Conservation (phyloP, 1,284 basidiomycete genomes). For the Heterobasidion occidentale region DNA sequence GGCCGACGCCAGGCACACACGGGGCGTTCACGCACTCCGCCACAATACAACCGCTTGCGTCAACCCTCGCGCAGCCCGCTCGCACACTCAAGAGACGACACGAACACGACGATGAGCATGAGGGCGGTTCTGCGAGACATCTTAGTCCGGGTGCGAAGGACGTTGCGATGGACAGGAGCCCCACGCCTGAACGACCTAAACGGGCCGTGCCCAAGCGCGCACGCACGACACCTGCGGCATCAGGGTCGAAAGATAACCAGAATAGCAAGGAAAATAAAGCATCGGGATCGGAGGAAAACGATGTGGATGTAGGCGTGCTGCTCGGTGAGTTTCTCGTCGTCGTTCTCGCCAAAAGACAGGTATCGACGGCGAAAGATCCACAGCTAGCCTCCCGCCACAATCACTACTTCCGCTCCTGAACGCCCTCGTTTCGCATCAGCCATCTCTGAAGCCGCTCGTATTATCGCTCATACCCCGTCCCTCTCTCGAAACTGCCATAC, state of each 20-base stretch:
- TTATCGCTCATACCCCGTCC: slow-evolving; percentile 73
- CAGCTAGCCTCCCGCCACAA: slow-evolving; percentile 69
- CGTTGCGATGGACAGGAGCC: slow-evolving; percentile 73
- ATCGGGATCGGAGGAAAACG: slow-evolving; percentile 30
- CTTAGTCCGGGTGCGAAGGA: slow-evolving; percentile 31
- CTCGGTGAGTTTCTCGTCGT: slow-evolving; percentile 43
- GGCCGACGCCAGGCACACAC: slow-evolving; percentile 24
- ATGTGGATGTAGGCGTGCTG: slow-evolving; percentile 72
- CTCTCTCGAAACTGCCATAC: slow-evolving; percentile 61
- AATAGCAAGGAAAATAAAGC: slow-evolving; percentile 30
- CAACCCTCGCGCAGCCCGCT: slow-evolving; percentile 25
- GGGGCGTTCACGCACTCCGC: slow-evolving; percentile 28
- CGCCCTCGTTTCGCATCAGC: slow-evolving; percentile 55
- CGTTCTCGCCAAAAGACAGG: background rate
- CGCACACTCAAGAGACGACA: slow-evolving; percentile 53
- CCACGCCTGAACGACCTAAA: slow-evolving; percentile 68
- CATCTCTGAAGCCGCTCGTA: slow-evolving; percentile 58
- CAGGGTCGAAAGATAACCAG: slow-evolving; percentile 20
- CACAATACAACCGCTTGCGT: slow-evolving; percentile 26
- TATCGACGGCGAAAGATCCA: background rate
- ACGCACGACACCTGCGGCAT: slow-evolving; percentile 32
- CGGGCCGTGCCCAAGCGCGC: slow-evolving; percentile 60
- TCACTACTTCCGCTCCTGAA: slow-evolving; percentile 65
- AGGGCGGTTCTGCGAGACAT: slow-evolving; percentile 13
- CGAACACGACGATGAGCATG: slow-evolving; percentile 44